These are phyloP conservation scores for Podaxis sp. DNA, from an alignment of 768 basidiomycete species.

Conservation along the genomic window DNA sequence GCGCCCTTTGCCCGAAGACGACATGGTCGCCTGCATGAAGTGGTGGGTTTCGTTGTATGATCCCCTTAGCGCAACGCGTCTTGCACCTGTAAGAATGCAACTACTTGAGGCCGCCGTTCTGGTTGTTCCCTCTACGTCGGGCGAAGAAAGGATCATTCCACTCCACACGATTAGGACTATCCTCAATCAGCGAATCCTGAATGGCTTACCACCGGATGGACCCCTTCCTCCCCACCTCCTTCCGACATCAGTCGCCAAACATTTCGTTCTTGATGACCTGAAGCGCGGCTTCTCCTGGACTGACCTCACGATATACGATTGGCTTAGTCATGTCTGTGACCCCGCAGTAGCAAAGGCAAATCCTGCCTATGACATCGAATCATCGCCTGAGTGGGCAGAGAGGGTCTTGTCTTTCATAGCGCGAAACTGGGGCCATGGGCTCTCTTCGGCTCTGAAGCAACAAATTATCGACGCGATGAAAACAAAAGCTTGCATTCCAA, in stretches of 20 bases:
- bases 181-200: slow-evolving; percentile 58
- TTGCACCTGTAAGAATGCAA: slow-evolving; percentile 46
- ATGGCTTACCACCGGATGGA: slow-evolving; percentile 66
- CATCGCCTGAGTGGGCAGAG: slow-evolving; percentile 77
- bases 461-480: slow-evolving; percentile 49
- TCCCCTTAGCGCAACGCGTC: neutral
- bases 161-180: slow-evolving; percentile 71
- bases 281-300: slow-evolving; percentile 66
- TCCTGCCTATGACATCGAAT: slow-evolving; percentile 59
- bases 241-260: slow-evolving; percentile 61
- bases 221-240: slow-evolving; percentile 76
- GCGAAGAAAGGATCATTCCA: slow-evolving; percentile 56
- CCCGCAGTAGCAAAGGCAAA: slow-evolving; percentile 35
- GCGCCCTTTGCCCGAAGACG: slow-evolving; percentile 65
- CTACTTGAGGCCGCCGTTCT: slow-evolving; percentile 75
- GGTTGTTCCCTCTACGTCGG: slow-evolving; percentile 28
- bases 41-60: slow-evolving; percentile 71
- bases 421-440: slow-evolving; percentile 64
- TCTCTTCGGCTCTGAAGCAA: slow-evolving; percentile 46
- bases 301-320: slow-evolving; percentile 73
- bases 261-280: slow-evolving; percentile 52
- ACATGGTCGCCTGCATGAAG: slow-evolving; percentile 78
- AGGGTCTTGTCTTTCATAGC: slow-evolving; percentile 65
- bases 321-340: slow-evolving; percentile 66
- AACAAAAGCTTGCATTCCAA: slow-evolving; percentile 63